Evolutionary conservation across 2,329 filamentous ascomycete species (phyloP).

Genomic region (Alternaria metachromatica): DNA sequence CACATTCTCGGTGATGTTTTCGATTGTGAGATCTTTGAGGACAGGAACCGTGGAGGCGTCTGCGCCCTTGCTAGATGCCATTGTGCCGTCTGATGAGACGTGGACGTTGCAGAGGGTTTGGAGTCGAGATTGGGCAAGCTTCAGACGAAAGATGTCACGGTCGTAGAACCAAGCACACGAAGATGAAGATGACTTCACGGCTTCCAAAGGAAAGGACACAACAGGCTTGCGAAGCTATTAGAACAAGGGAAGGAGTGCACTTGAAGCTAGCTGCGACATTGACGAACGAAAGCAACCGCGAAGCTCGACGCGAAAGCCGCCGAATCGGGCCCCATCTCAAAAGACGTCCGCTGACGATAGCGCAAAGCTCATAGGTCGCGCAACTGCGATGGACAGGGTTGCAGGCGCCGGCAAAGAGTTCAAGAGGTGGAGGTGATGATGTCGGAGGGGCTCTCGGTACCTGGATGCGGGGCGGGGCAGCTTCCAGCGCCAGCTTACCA

Average conservation of each 20-base stretch:
- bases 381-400: not conserved
- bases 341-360: constrained; percentile 7
- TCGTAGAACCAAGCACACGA: not conserved
- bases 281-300: constrained; percentile 7
- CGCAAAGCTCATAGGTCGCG: constrained; percentile 12
- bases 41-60: constrained; percentile 15
- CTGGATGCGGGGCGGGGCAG: constrained; percentile 21
- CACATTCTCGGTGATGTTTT: constrained; percentile 81
- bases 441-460: constrained; percentile 21
- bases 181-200: not conserved
- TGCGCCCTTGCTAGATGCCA: constrained; percentile 2
- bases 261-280: not conserved
- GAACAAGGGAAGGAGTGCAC: not conserved
- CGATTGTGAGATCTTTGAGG: constrained; percentile 72
- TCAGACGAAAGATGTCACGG: not conserved
- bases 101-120: not conserved
- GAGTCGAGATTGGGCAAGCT: not conserved
- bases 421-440: constrained; percentile 14
- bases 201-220: not conserved
- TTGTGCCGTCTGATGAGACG: not conserved
- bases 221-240: not conserved
- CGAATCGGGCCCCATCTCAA: not conserved
- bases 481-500: constrained; percentile 14
- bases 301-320: constrained; percentile 1
- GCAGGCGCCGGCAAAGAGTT: constrained; percentile 12